Conservation (phyloP, 805 yeast genomes). For the Priceomyces haplophilus region DNA sequence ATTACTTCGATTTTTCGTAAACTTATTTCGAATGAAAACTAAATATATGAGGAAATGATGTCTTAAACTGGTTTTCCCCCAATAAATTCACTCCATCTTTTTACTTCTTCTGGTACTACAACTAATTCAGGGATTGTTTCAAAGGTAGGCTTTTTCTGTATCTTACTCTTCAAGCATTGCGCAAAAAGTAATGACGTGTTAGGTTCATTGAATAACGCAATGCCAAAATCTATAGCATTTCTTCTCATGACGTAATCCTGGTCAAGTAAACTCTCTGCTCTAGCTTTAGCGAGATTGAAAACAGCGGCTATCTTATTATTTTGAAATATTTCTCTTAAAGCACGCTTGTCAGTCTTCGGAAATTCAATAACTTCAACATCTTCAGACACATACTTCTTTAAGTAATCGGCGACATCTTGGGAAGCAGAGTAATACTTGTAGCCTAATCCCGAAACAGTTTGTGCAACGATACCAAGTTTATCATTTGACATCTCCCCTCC, state of each 20-base stretch:
- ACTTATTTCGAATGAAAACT: background rate
- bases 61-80: conserved; percentile 83
- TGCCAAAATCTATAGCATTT: conserved; percentile 96
- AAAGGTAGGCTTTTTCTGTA: conserved; percentile 53
- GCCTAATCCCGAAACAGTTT: conserved; percentile 66
- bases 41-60: background rate
- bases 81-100: conserved; percentile 94
- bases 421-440: conserved; percentile 81
- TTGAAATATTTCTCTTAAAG: conserved; percentile 89
- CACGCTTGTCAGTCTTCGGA: conserved; percentile 92
- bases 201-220: conserved; percentile 96
- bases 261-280: conserved; percentile 82
- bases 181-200: conserved; percentile 88
- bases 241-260: conserved; percentile 98
- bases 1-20: conserved; percentile 1
- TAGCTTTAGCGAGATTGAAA: conserved; percentile 83
- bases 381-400: conserved; percentile 47
- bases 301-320: conserved; percentile 81
- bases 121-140: conserved; percentile 40
- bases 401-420: conserved; percentile 61
- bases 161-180: conserved; percentile 69
- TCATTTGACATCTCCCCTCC: conserved; percentile 88
- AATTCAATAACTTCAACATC: conserved; percentile 71
- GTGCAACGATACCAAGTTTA: conserved; percentile 70
- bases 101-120: conserved; percentile 78